phyloP scores from a whole-genome alignment of 257 asterid species.

The Nemophila menziesii region DNA sequence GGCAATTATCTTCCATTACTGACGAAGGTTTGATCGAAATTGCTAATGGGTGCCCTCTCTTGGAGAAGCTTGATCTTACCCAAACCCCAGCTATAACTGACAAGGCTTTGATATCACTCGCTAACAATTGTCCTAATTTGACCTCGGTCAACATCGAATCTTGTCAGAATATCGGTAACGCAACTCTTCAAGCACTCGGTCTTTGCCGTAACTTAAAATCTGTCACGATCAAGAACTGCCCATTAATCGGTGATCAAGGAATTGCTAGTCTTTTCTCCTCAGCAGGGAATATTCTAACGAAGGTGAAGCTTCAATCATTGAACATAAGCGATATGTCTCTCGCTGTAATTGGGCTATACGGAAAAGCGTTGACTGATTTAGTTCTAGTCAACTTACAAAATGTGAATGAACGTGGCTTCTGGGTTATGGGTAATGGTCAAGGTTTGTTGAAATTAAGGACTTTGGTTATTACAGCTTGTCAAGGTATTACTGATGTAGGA shows the following conservation, averaged over 20 bases:
- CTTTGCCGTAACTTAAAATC: constrained; percentile 36
- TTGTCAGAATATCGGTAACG: constrained; percentile 66
- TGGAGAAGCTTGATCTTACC: constrained; percentile 77
- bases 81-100: constrained; percentile 68
- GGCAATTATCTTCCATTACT: constrained; percentile 55
- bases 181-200: constrained; percentile 58
- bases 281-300: constrained; percentile 44
- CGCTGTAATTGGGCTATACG: constrained; percentile 85
- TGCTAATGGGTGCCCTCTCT: constrained; percentile 51
- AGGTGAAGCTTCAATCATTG: constrained; percentile 50
- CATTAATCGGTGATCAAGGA: constrained; percentile 65
- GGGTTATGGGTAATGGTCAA: constrained; percentile 92
- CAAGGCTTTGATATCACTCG: constrained; percentile 45
- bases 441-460: constrained; percentile 67
- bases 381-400: constrained; percentile 40
- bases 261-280: constrained; percentile 53
- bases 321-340: constrained; percentile 61
- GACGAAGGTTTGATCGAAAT: constrained; percentile 72
- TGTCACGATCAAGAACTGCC: constrained; percentile 50
- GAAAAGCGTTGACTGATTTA: constrained; percentile 51
- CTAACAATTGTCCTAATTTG: constrained; percentile 62
- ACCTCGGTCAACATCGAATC: constrained; percentile 57
- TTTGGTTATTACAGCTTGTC: constrained; percentile 49
- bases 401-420: constrained; percentile 82
- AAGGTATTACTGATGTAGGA: constrained; percentile 58